Evolutionary conservation across 768 basidiomycete species (phyloP), one percentile per base, ranked within the genome.

Genomic region (Lactarius sanguifluus): DNA sequence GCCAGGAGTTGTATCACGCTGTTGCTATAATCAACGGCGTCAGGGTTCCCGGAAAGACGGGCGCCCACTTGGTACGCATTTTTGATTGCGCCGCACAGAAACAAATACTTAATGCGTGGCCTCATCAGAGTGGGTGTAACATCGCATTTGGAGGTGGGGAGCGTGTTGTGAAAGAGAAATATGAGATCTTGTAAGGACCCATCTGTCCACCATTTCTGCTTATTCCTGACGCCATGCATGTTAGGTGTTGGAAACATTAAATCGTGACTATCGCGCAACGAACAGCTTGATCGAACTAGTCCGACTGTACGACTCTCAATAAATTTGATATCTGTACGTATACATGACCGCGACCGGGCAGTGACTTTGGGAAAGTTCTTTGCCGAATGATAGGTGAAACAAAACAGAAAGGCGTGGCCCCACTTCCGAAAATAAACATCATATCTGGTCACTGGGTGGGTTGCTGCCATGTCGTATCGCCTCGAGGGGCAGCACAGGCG

Each of bases 11-110:
- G 55, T 92, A 88, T 69, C 91, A 93, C 72, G 91, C 85, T 0
- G 72, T 86, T 32, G 87, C 80, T 3, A 66, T 65, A 1, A 76
- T 90, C 57, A 74, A 81, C 40, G 84, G 83, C 0, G 73, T 85
- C 15, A 77, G 71, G 43, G 85, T 92, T n/a, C 90, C 90, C 5
- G 91, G 90, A 2, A 92, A 92, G 77, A 83, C 86, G 1, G 87
- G 84, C 1, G 79, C 82, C 66, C 91, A 92, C 76, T 76, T 92
- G 36, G 89, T 89, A 65, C 59, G 36, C 12, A 5, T 38, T 23
- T 77, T 40, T 40, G 12, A 40, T 40, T 23, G 75, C 80, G 5
- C 82, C 80, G 5, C 82, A 76, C 52, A 78, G 73, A 15, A 74
- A 76, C 13, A 72, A 70, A 41, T 32, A 20, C 23, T 23, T 10